Base-by-base conservation (phyloP, 2,329 filamentous ascomycete species). In the Amylocarpus encephaloides region DNA sequence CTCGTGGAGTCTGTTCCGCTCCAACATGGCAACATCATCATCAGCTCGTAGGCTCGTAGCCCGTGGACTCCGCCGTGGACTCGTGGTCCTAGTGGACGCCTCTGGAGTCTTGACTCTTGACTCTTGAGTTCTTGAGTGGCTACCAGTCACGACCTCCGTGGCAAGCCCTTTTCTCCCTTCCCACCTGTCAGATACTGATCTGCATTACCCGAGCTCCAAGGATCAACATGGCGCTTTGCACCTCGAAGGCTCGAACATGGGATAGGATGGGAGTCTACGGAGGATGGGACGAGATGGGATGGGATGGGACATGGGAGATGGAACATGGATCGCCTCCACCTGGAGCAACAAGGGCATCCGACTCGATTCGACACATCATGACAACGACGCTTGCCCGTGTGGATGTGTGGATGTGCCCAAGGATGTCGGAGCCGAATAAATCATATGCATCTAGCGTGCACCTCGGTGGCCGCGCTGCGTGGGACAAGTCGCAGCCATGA, bases 191-290 rank as follows among this genome's bases (percentile, higher is more conserved):
- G 52, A 54, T 50, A 47, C 52, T 59, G 62, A 63, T 63, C 61
- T 62, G 50, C 60, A 57, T 57, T 62, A 60, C 57, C 60, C 59
- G 59, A 62, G 55, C 52, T 38, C 47, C 58, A 52, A 54, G 54
- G 62, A 62, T 63, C 56, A 57, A 32, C 61, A 58, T 59, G 61
- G 61, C 61, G 61, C 51, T 60, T 59, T 61, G 59, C 54, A 57
- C 59, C 52, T 50, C 57, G 57, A 36, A n/a, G n/a, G n/a, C n/a
- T 47, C 32, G 45, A 40, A 43, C 32, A 36, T 49, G 55, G 56
- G 56, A 50, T n/a, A n/a, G n/a, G n/a, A n/a, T 51, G 49, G 53
- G 46, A 43, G 45, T n/a, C n/a, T n/a, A n/a, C n/a, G n/a, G n/a
- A n/a, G n/a, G n/a, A n/a, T n/a, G n/a, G n/a, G n/a, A n/a, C n/a